Evolutionary conservation across 305 asterid genomes (phyloP).

Genomic region (Solanum hybrid): DNA sequence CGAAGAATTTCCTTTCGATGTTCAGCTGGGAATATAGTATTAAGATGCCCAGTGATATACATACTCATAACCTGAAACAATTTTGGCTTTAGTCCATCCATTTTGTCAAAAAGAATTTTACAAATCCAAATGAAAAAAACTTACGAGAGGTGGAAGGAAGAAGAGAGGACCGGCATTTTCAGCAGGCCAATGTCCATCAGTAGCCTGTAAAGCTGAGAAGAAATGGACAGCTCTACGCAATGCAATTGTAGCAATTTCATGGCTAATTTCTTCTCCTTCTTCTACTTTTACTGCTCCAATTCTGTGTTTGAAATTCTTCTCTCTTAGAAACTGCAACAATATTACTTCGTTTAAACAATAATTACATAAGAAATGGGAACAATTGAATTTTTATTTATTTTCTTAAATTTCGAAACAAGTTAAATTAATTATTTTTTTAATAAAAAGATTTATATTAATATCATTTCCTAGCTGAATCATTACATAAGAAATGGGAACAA

Average conservation of each 20-base stretch:
- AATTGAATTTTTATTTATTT: too few relatives aligned
- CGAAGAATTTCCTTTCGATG: conserved; percentile 78
- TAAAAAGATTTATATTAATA: too few relatives aligned
- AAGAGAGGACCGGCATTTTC: conserved; percentile 86
- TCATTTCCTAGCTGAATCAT: too few relatives aligned
- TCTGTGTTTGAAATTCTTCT: conserved; percentile 63
- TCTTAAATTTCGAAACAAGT: too few relatives aligned
- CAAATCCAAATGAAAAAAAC: background rate
- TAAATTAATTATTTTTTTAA: too few relatives aligned
- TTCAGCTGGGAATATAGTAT: conserved; percentile 55
- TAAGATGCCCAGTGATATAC: conserved; percentile 80
- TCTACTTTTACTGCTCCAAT: conserved; percentile 60
- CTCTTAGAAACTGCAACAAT: conserved; percentile 48
- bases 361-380: too few relatives aligned
- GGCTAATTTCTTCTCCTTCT: conserved; percentile 57
- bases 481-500: too few relatives aligned
- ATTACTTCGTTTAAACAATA: too few relatives aligned
- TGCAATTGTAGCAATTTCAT: conserved; percentile 48
- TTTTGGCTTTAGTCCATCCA: too few relatives aligned
- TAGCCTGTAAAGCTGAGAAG: conserved; percentile 80
- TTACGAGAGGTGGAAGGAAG: conserved; percentile 85
- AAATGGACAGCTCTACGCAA: conserved; percentile 61
- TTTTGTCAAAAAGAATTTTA: too few relatives aligned
- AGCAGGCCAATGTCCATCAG: conserved; percentile 95
- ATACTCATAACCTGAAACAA: conserved; percentile 54